Conservation (phyloP, 2,329 filamentous ascomycete genomes). For the Akanthomyces dipterigenus region DNA sequence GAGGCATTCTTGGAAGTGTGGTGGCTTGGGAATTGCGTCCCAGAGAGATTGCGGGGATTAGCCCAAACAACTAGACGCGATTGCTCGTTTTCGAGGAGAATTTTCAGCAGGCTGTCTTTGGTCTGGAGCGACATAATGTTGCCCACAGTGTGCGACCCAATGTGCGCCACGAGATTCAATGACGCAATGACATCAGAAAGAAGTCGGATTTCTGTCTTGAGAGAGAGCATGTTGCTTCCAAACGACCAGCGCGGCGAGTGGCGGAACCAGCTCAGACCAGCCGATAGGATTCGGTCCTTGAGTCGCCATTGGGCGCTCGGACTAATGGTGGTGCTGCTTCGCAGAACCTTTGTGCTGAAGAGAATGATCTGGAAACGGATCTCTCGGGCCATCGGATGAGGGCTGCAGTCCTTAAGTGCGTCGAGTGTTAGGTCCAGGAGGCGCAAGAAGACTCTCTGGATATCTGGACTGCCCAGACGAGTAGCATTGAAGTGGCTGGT, state of each 20-base stretch:
- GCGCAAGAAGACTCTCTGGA: conserved; percentile 74
- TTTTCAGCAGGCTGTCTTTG: conserved; percentile 77
- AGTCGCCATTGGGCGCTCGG: conserved; percentile 66
- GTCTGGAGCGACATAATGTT: conserved; percentile 60
- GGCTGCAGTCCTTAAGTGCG: conserved; percentile 61
- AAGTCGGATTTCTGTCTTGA: conserved; percentile 85
- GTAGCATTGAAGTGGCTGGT: conserved; percentile 93
- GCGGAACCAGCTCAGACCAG: conserved; percentile 82
- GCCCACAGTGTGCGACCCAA: conserved; percentile 46
- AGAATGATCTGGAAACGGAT: conserved; percentile 84
- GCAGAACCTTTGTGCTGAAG: conserved; percentile 72
- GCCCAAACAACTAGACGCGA: conserved; percentile 83
- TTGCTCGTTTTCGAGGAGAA: conserved; percentile 80
- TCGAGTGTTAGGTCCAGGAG: conserved; percentile 73
- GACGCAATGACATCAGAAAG: conserved; percentile 66
- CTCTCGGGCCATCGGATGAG: conserved; percentile 84
- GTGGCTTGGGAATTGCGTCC: conserved; percentile 30
- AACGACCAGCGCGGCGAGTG: conserved; percentile 85
- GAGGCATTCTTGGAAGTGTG: conserved; percentile 32
- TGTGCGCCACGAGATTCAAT: conserved; percentile 56
- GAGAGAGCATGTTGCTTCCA: conserved; percentile 84
- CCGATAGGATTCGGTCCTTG: conserved; percentile 83
- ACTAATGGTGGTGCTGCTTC: conserved; percentile 61
- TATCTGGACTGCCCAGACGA: conserved; percentile 74
- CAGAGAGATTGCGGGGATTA: conserved; percentile 62